phyloP scores from a whole-genome alignment of 805 yeast species.

The Phaffomyces antillensis region DNA sequence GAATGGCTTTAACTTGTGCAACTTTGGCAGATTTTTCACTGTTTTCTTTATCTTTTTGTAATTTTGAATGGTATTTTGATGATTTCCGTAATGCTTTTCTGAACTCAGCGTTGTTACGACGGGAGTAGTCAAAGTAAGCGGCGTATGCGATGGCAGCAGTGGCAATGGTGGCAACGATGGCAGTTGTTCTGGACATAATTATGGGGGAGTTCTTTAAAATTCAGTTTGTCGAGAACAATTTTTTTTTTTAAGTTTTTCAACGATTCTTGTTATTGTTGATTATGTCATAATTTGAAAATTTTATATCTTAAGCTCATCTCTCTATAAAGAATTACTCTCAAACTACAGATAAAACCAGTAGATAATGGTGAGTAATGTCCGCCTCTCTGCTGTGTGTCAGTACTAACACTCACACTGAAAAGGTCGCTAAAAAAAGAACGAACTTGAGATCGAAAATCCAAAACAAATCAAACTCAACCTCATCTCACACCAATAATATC shows the following conservation, averaged over 20 bases:
- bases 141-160: conserved; percentile 66
- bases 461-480: conserved; percentile 26
- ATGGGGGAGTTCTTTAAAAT: no score
- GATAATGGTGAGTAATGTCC: neutral
- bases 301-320: no score
- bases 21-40: conserved; percentile 55
- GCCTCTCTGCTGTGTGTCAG: no score
- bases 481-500: neutral
- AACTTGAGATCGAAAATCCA: conserved; percentile 28
- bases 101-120: conserved; percentile 78
- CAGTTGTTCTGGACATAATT: conserved; percentile 3
- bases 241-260: neutral
- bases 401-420: neutral
- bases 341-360: neutral
- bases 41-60: conserved; percentile 45
- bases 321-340: neutral
- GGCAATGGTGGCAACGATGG: conserved; percentile 30
- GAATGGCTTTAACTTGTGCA: conserved; percentile 51
- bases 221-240: neutral
- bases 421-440: conserved; percentile 42
- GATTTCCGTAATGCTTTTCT: conserved; percentile 66
- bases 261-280: neutral
- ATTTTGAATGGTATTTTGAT: conserved; percentile 53
- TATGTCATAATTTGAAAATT: neutral
- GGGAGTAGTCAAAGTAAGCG: conserved; percentile 83